phyloP scores from a whole-genome alignment of 305 asterid species.

The Andrographis paniculata region DNA sequence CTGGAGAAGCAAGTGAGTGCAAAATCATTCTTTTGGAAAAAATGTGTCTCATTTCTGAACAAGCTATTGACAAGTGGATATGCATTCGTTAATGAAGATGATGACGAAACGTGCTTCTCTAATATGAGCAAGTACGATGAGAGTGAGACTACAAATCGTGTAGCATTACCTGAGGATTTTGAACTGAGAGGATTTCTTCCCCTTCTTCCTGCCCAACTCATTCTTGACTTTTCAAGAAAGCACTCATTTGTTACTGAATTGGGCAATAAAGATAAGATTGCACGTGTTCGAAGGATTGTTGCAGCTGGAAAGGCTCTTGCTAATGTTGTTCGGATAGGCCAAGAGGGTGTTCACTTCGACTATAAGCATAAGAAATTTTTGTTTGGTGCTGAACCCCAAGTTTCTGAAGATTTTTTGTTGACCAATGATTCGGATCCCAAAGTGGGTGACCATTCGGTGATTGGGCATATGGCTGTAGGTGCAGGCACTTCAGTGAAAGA shows the following conservation, averaged over 20 bases:
- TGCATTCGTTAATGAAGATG: conserved; percentile 40
- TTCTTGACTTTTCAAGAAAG: conserved; percentile 86
- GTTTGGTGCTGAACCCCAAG: conserved; percentile 56
- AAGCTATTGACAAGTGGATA: conserved; percentile 58
- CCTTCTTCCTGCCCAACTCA: conserved; percentile 80
- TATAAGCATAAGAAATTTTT: conserved; percentile 48
- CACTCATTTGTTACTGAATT: conserved; percentile 56
- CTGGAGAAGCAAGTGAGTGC: conserved; percentile 67
- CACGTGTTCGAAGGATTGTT: conserved; percentile 68
- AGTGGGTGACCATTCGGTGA: conserved; percentile 20
- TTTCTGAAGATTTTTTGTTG: conserved; percentile 38
- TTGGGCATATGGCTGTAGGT: conserved; percentile 20
- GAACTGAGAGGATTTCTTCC: conserved; percentile 94
- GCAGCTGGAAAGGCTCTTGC: conserved; percentile 94
- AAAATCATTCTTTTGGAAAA: conserved; percentile 72
- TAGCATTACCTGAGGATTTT: conserved; percentile 84
- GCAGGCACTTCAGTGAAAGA: conserved; percentile 25
- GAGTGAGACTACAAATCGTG: conserved; percentile 66
- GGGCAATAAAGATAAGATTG: conserved; percentile 48
- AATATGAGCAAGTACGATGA: conserved; percentile 88
- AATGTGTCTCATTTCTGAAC: conserved; percentile 52
- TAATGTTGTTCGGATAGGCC: conserved; percentile 46
- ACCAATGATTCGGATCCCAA: conserved; percentile 28
- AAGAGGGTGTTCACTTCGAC: conserved; percentile 62
- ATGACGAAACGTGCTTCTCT: conserved; percentile 73